Percentiles rank a stretch among this genome's conserved stretches.
Conservation (phyloP, 1,284 basidiomycete genomes). For the Trametes pubescens region DNA sequence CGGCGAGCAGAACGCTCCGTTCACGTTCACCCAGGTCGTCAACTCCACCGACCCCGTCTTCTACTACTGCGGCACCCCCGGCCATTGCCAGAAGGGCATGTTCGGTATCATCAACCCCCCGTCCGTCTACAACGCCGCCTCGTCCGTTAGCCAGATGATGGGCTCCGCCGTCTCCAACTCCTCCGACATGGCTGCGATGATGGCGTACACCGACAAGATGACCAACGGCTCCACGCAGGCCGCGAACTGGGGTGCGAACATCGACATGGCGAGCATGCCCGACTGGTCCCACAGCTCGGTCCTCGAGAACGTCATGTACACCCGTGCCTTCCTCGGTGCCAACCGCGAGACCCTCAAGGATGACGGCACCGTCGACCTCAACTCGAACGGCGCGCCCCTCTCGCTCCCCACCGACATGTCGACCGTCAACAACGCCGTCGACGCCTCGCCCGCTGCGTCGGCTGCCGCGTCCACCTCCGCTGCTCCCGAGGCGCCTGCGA, state of each 20-base stretch:
- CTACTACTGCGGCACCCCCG: slow-evolving; percentile 75
- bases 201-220: slow-evolving; percentile 55
- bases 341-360: slow-evolving; percentile 64
- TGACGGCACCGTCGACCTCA: slow-evolving; percentile 63
- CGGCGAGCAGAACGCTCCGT: slow-evolving; percentile 67
- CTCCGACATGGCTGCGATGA: slow-evolving; percentile 64
- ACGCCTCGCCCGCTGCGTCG: slow-evolving; percentile 38
- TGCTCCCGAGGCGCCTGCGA: slow-evolving; percentile 39
- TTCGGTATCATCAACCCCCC: slow-evolving; percentile 82
- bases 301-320: slow-evolving; percentile 48
- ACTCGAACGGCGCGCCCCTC: slow-evolving; percentile 53
- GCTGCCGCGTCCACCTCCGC: slow-evolving; percentile 41
- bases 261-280: slow-evolving; percentile 64
- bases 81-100: slow-evolving; percentile 79
- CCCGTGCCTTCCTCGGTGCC: slow-evolving; percentile 64
- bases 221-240: slow-evolving; percentile 58
- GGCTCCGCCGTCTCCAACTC: slow-evolving; percentile 53
- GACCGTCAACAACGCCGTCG: slow-evolving; percentile 43
- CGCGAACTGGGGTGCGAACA: slow-evolving; percentile 67
- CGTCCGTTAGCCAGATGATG: slow-evolving; percentile 63
- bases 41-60: slow-evolving; percentile 75
- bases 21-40: slow-evolving; percentile 73
- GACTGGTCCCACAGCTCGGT: slow-evolving; percentile 57
- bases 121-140: slow-evolving; percentile 48
- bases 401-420: slow-evolving; percentile 66